Percentiles rank a stretch among this genome's conserved stretches.
Evolutionary conservation across 257 asterid genomes (phyloP).

Genomic region (Knoxia roxburghii): DNA sequence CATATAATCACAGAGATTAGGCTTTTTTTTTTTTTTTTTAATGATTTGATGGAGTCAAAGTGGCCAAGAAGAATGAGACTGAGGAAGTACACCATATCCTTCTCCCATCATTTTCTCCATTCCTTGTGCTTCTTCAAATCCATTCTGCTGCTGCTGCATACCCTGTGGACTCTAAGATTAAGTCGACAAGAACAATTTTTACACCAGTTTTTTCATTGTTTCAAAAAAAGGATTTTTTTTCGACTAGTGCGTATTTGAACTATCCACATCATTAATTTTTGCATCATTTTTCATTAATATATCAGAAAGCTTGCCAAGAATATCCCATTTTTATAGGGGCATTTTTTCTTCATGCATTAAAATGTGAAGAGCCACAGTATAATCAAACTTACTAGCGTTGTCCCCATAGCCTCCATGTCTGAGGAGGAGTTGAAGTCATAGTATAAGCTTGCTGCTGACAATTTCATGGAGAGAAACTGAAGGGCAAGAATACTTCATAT

Average conservation of each 20-base stretch:
- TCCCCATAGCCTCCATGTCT: slow-evolving; percentile 61
- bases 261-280: background rate
- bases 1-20: background rate
- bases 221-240: no score
- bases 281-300: background rate
- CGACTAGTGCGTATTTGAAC: no score
- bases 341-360: background rate
- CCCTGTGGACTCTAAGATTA: slow-evolving; percentile 30
- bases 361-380: background rate
- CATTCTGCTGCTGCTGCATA: no score
- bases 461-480: slow-evolving; percentile 91
- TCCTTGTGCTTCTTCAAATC: slow-evolving; percentile 57
- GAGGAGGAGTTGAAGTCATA: slow-evolving; percentile 82
- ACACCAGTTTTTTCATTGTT: no score
- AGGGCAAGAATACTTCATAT: background rate
- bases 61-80: slow-evolving; percentile 67
- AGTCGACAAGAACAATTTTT: no score
- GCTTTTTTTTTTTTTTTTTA: no score
- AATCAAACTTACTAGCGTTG: slow-evolving; percentile 43
- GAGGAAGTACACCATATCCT: slow-evolving; percentile 59
- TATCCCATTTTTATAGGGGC: background rate
- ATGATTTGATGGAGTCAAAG: no score
- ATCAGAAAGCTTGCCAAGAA: no score
- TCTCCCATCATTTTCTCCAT: slow-evolving; percentile 55
- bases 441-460: slow-evolving; percentile 85